Conservation (phyloP, 2,329 filamentous ascomycete genomes). For the Hypomyces rosellus region DNA sequence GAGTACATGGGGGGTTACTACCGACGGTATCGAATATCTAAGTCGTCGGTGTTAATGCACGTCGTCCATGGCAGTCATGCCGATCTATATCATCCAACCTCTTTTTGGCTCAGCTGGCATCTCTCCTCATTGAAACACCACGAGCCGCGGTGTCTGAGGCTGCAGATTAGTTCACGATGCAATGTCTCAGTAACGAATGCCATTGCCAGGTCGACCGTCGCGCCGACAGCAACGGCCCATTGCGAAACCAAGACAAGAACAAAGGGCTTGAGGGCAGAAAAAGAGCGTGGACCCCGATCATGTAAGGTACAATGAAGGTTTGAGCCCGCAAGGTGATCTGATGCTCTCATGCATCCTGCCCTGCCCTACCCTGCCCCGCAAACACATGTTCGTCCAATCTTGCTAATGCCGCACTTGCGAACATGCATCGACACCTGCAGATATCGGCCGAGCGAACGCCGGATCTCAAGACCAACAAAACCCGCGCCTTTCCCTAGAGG, state of each 20-base stretch:
- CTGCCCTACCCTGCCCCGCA: too few species aligned
- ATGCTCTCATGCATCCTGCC: too few species aligned
- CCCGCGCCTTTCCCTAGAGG: neutral
- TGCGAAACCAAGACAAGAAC: neutral
- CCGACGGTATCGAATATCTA: too few species aligned
- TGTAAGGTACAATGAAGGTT: neutral
- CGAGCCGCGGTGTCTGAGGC: neutral
- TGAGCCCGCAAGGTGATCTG: too few species aligned
- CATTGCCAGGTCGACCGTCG: constrained; percentile 19
- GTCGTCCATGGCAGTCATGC: neutral
- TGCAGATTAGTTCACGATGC: neutral
- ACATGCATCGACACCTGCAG: too few species aligned
- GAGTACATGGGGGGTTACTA: too few species aligned
- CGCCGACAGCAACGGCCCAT: neutral
- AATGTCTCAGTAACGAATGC: constrained; percentile 19
- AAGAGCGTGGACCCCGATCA: neutral
- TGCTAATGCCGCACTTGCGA: too few species aligned
- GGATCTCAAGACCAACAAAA: neutral
- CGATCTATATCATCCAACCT: neutral
- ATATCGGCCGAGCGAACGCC: neutral
- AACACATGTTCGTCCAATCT: neutral
- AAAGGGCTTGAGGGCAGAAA: neutral
- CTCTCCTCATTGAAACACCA: neutral
- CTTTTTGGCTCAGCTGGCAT: neutral
- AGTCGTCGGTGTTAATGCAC: neutral